These are phyloP conservation scores for Malassezia psittaci DNA, from an alignment of 1,284 basidiomycete genomes.

Conservation along the genomic window DNA sequence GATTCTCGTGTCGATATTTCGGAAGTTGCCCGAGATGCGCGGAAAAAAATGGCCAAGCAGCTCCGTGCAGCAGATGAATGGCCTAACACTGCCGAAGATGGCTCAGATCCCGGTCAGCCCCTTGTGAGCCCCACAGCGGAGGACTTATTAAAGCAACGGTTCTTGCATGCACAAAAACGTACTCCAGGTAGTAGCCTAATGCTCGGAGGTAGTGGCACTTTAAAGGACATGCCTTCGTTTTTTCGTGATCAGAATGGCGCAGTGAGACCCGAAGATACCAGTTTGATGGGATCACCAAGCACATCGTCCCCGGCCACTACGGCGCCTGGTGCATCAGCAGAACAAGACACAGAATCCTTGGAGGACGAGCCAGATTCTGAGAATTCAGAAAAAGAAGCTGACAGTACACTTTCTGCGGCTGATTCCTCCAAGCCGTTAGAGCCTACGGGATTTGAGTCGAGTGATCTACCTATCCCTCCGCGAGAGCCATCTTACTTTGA, in stretches of 20 bases:
- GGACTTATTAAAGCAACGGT: slow-evolving; percentile 33
- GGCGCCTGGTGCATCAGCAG: background rate
- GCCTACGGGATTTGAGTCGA: background rate
- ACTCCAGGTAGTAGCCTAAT: slow-evolving; percentile 15
- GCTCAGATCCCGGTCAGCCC: background rate
- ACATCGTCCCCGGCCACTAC: background rate
- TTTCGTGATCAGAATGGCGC: background rate
- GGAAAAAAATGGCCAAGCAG: slow-evolving; percentile 1
- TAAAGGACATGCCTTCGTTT: slow-evolving; percentile 9
- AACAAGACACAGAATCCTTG: background rate
- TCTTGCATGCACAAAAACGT: slow-evolving; percentile 33
- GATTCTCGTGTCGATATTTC: background rate
- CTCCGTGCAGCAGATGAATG: slow-evolving; percentile 1
- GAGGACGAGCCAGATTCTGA: background rate
- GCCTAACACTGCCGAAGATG: background rate
- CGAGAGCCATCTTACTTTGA: background rate
- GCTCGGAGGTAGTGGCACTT: slow-evolving; percentile 14
- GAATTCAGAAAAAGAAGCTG: background rate
- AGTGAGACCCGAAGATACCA: slow-evolving; percentile 7
- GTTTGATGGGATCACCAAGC: slow-evolving; percentile 7
- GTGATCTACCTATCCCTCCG: background rate
- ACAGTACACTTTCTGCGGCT: background rate
- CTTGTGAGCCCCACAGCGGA: slow-evolving; percentile 21
- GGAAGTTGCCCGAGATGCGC: background rate
- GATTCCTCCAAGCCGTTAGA: background rate